phyloP scores from a whole-genome alignment of 2,329 filamentous ascomycete genomes.

The Tolypocladium cylindrosporum region DNA sequence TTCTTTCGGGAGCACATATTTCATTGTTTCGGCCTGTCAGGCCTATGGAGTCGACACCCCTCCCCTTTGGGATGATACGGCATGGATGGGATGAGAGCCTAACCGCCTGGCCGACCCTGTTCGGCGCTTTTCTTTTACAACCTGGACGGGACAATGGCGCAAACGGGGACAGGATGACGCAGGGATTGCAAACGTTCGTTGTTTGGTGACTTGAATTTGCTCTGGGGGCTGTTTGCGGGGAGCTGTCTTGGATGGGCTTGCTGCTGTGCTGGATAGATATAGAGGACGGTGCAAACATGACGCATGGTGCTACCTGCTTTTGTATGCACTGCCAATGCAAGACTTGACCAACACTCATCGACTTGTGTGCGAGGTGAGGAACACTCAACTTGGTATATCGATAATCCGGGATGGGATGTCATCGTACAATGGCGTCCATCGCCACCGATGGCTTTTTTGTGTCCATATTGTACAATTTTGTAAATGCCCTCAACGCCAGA shows the following conservation, averaged over 20 bases:
- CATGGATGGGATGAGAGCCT: background rate
- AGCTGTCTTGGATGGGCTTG: background rate
- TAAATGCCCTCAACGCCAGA: background rate
- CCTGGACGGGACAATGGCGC: background rate
- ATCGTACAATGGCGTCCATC: background rate
- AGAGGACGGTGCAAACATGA: slow-evolving; percentile 12
- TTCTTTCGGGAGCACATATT: background rate
- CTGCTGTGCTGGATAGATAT: slow-evolving; percentile 10
- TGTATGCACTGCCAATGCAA: background rate
- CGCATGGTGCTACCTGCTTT: background rate
- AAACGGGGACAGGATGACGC: background rate
- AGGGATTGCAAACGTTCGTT: background rate
- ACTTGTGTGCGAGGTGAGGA: background rate
- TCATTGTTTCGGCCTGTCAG: slow-evolving; percentile 2
- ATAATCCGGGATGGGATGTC: background rate
- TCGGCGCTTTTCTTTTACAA: background rate
- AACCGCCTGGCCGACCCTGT: background rate
- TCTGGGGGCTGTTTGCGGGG: slow-evolving; percentile 1
- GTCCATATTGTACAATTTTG: background rate
- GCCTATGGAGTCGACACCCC: background rate
- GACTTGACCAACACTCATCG: background rate
- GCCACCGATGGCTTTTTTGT: background rate
- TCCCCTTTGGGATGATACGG: background rate
- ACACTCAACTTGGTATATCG: background rate
- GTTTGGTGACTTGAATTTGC: background rate